Conservation (phyloP, 768 basidiomycete species). For the Pleurotus eryngii region DNA sequence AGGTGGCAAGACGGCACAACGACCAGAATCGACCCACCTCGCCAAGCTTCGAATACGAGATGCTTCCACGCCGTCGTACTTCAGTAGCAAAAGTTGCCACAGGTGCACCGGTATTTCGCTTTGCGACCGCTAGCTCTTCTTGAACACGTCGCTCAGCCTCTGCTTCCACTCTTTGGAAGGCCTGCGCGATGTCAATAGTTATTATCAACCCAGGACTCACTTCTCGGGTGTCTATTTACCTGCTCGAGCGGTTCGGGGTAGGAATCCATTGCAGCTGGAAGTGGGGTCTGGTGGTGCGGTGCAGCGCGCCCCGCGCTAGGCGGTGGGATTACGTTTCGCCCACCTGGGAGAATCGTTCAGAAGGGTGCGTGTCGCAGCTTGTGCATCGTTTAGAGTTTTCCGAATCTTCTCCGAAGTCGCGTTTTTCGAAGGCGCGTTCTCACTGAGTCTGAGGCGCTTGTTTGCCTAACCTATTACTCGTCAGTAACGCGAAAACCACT, state of each 20-base stretch:
- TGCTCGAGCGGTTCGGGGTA: constrained; percentile 7
- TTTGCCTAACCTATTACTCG: not conserved
- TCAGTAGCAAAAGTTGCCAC: not conserved
- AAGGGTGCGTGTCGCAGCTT: not conserved
- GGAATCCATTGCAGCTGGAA: not conserved
- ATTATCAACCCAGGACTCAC: not conserved
- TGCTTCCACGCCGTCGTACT: constrained; percentile 5
- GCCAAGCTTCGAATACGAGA: constrained; percentile 6
- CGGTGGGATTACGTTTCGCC: constrained; percentile 3
- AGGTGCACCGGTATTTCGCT: not conserved
- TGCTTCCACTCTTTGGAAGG: constrained; percentile 9
- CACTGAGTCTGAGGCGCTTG: not conserved
- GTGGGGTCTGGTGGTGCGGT: not conserved
- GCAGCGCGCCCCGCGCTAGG: not conserved
- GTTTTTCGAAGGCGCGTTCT: not conserved
- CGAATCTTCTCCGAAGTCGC: constrained; percentile 1
- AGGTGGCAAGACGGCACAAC: not conserved
- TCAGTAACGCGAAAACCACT: not conserved
- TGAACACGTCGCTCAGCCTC: constrained; percentile 6
- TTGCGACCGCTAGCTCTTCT: not conserved
- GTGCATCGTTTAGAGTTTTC: constrained; percentile 2
- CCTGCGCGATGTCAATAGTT: not conserved
- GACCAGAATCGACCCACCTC: not conserved
- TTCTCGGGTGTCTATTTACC: not conserved
- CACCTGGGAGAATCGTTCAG: not conserved